Percentiles rank a stretch among this genome's conserved stretches.
These are phyloP conservation scores for Panaeolus papilionaceus DNA, from an alignment of 768 basidiomycete genomes.

Conservation along the genomic window DNA sequence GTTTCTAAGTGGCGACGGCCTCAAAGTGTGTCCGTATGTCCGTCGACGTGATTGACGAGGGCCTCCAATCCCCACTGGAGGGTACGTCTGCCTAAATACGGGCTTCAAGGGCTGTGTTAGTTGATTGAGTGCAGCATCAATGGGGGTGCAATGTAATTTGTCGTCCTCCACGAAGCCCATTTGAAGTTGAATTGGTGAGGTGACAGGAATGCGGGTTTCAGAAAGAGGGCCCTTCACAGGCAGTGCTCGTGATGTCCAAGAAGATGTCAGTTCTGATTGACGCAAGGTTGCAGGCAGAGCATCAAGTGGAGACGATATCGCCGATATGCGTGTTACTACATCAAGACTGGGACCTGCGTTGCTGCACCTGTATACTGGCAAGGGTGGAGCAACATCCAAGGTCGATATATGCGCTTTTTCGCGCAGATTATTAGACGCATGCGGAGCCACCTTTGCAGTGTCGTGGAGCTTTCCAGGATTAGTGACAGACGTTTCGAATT, in stretches of 20 bases:
- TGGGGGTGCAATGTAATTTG: background rate
- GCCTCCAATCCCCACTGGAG: background rate
- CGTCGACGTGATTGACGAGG: background rate
- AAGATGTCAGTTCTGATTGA: background rate
- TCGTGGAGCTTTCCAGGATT: background rate
- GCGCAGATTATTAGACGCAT: background rate
- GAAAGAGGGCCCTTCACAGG: background rate
- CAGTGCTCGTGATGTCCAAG: background rate
- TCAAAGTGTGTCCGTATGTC: slow-evolving; percentile 1
- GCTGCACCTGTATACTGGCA: background rate
- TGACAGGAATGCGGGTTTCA: background rate
- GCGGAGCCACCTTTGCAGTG: background rate
- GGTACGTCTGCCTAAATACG: background rate
- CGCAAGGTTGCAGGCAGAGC: background rate
- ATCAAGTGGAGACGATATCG: background rate
- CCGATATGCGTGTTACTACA: background rate
- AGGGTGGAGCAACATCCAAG: background rate
- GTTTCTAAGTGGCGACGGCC: slow-evolving; percentile 1
- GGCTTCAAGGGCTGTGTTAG: background rate
- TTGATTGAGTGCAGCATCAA: background rate
- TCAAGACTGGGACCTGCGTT: background rate
- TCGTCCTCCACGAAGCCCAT: background rate
- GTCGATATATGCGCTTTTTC: slow-evolving; percentile 9
- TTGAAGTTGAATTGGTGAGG: slow-evolving; percentile 8
- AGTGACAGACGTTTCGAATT: background rate